phyloP scores from a whole-genome alignment of 129 eudicot species.

The Rutidosis leptorrhynchoides region DNA sequence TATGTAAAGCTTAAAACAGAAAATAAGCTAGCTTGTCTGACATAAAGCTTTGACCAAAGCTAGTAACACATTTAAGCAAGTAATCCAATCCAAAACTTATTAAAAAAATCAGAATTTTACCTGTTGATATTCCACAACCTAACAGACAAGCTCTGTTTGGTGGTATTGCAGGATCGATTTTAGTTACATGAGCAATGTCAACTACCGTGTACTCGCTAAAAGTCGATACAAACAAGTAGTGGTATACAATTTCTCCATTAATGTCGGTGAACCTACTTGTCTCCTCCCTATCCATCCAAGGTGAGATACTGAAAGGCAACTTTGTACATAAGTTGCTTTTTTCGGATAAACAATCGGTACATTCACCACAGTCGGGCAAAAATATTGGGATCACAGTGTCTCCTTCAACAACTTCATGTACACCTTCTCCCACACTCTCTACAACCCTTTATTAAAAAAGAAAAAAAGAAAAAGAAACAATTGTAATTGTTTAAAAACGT shows the following conservation, averaged over 20 bases:
- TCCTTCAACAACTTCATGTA: slow-evolving; percentile 58
- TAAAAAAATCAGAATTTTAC: slow-evolving; percentile 33
- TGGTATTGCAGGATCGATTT: slow-evolving; percentile 65
- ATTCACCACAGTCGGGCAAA: slow-evolving; percentile 74
- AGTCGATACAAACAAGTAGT: slow-evolving; percentile 61
- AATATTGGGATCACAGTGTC: slow-evolving; percentile 72
- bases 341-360: slow-evolving; percentile 61
- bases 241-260: slow-evolving; percentile 72
- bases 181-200: slow-evolving; percentile 58
- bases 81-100: background rate
- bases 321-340: slow-evolving; percentile 84
- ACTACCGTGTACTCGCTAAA: slow-evolving; percentile 86
- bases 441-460: slow-evolving; percentile 47
- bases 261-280: slow-evolving; percentile 84
- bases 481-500: background rate
- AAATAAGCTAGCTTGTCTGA: no score
- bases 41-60: no score
- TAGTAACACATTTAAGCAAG: background rate
- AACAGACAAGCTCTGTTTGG: slow-evolving; percentile 82
- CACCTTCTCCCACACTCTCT: slow-evolving; percentile 83
- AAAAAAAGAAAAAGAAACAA: slow-evolving; percentile 23
- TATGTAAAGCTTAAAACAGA: background rate
- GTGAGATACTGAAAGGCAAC: slow-evolving; percentile 53
- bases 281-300: slow-evolving; percentile 70
- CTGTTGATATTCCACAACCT: slow-evolving; percentile 87